These are phyloP conservation scores for Leccinum obscurum DNA, from an alignment of 768 basidiomycete genomes.

Conservation along the genomic window DNA sequence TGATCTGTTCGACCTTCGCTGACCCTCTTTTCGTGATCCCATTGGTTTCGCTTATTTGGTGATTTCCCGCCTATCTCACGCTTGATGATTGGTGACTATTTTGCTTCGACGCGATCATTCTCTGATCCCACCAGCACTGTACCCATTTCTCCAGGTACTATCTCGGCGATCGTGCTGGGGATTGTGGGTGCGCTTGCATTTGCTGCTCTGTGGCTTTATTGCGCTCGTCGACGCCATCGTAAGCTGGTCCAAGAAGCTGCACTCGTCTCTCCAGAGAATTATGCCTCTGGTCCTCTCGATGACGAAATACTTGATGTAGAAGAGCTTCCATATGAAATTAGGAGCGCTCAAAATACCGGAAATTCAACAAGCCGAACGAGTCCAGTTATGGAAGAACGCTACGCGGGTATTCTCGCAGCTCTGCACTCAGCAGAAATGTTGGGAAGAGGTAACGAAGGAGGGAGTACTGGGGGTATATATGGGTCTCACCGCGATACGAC, in stretches of 20 bases:
- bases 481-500: conserved; percentile 21
- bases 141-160: conserved; percentile 24
- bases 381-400: conserved; percentile 26
- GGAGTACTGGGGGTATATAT: conserved; percentile 30
- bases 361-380: neutral
- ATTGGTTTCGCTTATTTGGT: conserved; percentile 13
- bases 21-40: conserved; percentile 21
- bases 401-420: conserved; percentile 29
- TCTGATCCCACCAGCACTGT: conserved; percentile 9
- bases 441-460: conserved; percentile 21
- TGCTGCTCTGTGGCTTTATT: conserved; percentile 31
- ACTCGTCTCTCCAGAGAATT: conserved; percentile 8
- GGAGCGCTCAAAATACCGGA: neutral
- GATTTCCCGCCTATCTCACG: conserved; percentile 2
- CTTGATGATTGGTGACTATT: conserved; percentile 3
- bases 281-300: conserved; percentile 20
- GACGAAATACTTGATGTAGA: conserved; percentile 23
- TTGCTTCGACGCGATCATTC: conserved; percentile 6
- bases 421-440: conserved; percentile 16
- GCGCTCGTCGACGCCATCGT: conserved; percentile 33
- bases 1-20: conserved; percentile 16
- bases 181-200: conserved; percentile 29
- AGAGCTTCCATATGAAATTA: conserved; percentile 10
- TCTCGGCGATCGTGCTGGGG: conserved; percentile 28
- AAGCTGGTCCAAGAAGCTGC: conserved; percentile 21